These are phyloP conservation scores for Trichoderma cornu-damae DNA, from an alignment of 2,329 filamentous ascomycete species.

Conservation along the genomic window DNA sequence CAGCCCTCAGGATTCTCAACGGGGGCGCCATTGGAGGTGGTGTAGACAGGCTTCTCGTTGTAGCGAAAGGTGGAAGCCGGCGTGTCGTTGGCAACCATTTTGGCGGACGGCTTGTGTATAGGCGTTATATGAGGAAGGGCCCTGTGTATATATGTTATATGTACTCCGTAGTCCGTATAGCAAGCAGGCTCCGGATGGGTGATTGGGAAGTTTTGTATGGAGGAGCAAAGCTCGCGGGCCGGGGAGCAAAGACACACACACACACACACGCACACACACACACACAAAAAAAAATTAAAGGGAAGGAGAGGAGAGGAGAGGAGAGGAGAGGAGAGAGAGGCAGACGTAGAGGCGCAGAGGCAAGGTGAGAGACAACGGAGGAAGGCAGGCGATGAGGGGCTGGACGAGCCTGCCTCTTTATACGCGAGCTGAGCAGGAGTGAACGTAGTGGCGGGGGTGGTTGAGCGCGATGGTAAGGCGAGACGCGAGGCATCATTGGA, in stretches of 20 bases:
- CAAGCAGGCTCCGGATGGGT: not conserved
- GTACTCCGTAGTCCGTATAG: too few relatives aligned
- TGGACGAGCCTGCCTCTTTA: slow-evolving; percentile 1
- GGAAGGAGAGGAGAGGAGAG: not conserved
- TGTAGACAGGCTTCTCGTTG: slow-evolving; percentile 54
- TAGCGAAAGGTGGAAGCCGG: slow-evolving; percentile 47
- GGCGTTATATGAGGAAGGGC: not conserved
- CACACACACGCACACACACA: too few relatives aligned
- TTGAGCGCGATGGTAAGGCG: slow-evolving; percentile 8
- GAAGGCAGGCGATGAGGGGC: not conserved
- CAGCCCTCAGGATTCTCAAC: slow-evolving; percentile 44
- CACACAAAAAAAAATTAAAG: too few relatives aligned
- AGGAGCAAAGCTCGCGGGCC: not conserved
- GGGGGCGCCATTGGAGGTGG: slow-evolving; percentile 55
- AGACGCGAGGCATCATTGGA: not conserved
- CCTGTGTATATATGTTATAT: too few relatives aligned
- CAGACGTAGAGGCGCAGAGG: not conserved
- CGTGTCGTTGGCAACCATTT: slow-evolving; percentile 41
- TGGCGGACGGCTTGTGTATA: slow-evolving; percentile 20
- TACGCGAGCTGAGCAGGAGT: not conserved
- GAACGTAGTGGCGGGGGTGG: slow-evolving; percentile 11
- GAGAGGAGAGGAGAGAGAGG: not conserved
- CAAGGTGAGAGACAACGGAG: not conserved
- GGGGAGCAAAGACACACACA: too few relatives aligned
- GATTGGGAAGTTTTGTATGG: too few relatives aligned